Percentiles rank a stretch among this genome's conserved stretches.
Conservation (phyloP, 768 basidiomycete species). For the Auricularia auricula-judae region DNA sequence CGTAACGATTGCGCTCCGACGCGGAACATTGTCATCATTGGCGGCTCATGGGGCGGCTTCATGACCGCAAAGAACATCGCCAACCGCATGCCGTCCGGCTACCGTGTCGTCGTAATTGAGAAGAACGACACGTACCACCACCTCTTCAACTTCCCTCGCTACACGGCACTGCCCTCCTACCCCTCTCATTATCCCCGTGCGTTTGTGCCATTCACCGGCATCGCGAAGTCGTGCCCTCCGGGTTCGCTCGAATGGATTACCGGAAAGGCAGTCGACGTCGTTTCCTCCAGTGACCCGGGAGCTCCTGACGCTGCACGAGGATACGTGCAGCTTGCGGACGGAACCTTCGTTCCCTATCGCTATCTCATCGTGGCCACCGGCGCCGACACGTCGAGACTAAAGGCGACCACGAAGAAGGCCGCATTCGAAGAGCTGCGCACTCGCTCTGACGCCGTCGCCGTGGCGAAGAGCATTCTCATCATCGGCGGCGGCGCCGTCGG, state of each 20-base stretch:
- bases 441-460: slow-evolving; percentile 38
- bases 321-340: too few species aligned
- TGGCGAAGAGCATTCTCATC: slow-evolving; percentile 42
- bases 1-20: slow-evolving; percentile 10
- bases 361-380: slow-evolving; percentile 44
- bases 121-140: slow-evolving; percentile 34
- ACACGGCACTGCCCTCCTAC: slow-evolving; percentile 45
- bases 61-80: slow-evolving; percentile 22
- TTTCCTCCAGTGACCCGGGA: slow-evolving; percentile 14
- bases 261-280: slow-evolving; percentile 12
- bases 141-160: slow-evolving; percentile 48
- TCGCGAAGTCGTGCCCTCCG: slow-evolving; percentile 25
- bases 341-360: too few species aligned
- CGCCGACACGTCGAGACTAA: slow-evolving; percentile 15
- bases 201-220: slow-evolving; percentile 46
- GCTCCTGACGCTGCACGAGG: neutral
- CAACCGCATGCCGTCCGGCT: slow-evolving; percentile 34
- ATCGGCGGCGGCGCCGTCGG: slow-evolving; percentile 68
- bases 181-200: slow-evolving; percentile 42
- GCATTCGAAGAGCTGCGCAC: slow-evolving; percentile 39
- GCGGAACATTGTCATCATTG: slow-evolving; percentile 40
- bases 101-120: slow-evolving; percentile 48
- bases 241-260: slow-evolving; percentile 15
- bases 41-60: slow-evolving; percentile 43
- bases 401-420: slow-evolving; percentile 20